These are phyloP conservation scores for Solanum corneliomulleri DNA, from an alignment of 257 asterid species.

Conservation along the genomic window DNA sequence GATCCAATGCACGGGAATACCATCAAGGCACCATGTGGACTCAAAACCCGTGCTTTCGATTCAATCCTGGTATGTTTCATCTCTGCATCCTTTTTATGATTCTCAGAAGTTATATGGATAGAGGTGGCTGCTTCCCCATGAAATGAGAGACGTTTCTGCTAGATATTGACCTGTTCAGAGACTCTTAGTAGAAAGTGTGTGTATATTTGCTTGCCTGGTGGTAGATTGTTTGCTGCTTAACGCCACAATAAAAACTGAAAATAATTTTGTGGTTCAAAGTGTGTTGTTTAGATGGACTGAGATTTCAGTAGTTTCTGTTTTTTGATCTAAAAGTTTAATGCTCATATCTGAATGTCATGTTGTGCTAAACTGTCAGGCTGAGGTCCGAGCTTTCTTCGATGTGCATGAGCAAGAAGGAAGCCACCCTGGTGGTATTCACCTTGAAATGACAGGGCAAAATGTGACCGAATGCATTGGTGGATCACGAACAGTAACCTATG, in stretches of 20 bases:
- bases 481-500: slow-evolving; percentile 63
- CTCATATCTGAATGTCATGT: background rate
- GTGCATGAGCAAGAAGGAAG: slow-evolving; percentile 92
- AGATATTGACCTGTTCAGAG: background rate
- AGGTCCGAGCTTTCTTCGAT: slow-evolving; percentile 81
- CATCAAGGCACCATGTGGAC: slow-evolving; percentile 82
- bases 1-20: slow-evolving; percentile 94
- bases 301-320: background rate
- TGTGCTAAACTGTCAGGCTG: slow-evolving; percentile 27
- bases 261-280: background rate
- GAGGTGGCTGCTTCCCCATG: background rate
- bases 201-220: background rate
- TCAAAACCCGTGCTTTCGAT: slow-evolving; percentile 80
- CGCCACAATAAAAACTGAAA: background rate
- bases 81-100: background rate
- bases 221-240: background rate
- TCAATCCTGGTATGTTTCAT: slow-evolving; percentile 51
- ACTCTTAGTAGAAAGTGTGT: background rate
- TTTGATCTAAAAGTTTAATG: background rate
- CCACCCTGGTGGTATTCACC: slow-evolving; percentile 79
- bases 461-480: slow-evolving; percentile 88
- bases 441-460: slow-evolving; percentile 81
- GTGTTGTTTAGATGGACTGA: background rate
- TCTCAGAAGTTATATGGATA: background rate
- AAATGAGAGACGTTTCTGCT: background rate